Evolutionary conservation across 495 filamentous ascomycete genomes (phyloP).

Genomic region (Cryomyces minteri): DNA sequence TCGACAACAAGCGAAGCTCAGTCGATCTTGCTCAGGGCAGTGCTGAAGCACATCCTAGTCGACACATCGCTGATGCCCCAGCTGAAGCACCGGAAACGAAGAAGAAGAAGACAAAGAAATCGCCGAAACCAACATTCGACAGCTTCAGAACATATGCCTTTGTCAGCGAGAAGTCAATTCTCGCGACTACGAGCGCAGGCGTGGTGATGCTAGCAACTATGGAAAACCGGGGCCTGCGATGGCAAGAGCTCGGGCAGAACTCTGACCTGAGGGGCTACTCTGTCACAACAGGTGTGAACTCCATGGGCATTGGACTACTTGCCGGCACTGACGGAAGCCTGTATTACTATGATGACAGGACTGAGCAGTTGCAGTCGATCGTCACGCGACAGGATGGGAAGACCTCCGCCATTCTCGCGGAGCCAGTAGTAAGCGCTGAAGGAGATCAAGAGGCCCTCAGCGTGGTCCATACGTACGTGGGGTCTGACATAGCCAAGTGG

Average conservation of each 20-base stretch:
- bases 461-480: not conserved
- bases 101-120: slow-evolving; percentile 1
- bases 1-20: slow-evolving; percentile 8
- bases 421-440: not conserved
- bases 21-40: too few relatives aligned
- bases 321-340: slow-evolving; percentile 34
- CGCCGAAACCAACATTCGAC: slow-evolving; percentile 11
- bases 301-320: slow-evolving; percentile 25
- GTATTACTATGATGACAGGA: slow-evolving; percentile 24
- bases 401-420: slow-evolving; percentile 29
- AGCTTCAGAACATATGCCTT: slow-evolving; percentile 47
- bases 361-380: not conserved
- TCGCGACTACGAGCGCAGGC: slow-evolving; percentile 42
- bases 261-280: slow-evolving; percentile 25
- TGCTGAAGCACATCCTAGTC: too few relatives aligned
- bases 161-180: slow-evolving; percentile 32
- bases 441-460: not conserved
- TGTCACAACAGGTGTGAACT: slow-evolving; percentile 17
- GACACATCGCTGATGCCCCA: not conserved
- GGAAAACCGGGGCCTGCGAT: not conserved
- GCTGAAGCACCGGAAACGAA: not conserved
- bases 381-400: slow-evolving; percentile 20
- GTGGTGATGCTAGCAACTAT: slow-evolving; percentile 32
- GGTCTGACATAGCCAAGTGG: not conserved
- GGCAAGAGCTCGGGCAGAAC: not conserved